Evolutionary conservation across 352 stramenopile species (phyloP).

Genomic region (Phytophthora rubi): DNA sequence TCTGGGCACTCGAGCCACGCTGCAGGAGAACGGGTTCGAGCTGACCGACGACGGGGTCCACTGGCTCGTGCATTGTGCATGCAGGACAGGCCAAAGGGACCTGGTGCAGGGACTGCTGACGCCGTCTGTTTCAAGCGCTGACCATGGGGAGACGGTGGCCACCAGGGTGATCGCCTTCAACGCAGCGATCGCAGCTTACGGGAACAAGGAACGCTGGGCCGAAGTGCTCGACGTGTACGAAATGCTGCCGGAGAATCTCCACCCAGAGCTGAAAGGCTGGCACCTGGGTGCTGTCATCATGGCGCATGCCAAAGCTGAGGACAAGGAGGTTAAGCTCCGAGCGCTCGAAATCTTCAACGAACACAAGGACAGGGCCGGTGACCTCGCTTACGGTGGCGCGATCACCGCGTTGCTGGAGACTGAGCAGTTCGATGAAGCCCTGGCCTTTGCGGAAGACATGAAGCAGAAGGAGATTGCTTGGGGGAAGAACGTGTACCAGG

Average conservation of each 20-base stretch:
- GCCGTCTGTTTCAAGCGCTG: conserved; percentile 17
- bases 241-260: conserved; percentile 48
- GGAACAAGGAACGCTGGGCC: conserved; percentile 63
- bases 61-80: conserved; percentile 65
- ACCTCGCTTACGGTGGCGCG: conserved; percentile 61
- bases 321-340: conserved; percentile 35
- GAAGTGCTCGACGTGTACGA: conserved; percentile 60
- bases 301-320: conserved; percentile 55
- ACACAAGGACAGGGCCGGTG: conserved; percentile 43
- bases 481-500: conserved; percentile 60
- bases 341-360: conserved; percentile 55
- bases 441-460: conserved; percentile 50
- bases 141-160: conserved; percentile 36
- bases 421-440: conserved; percentile 49
- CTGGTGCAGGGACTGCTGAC: conserved; percentile 52
- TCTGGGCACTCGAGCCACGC: conserved; percentile 53
- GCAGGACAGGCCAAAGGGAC: conserved; percentile 61
- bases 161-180: conserved; percentile 60
- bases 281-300: conserved; percentile 70
- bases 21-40: conserved; percentile 50
- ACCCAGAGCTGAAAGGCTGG: conserved; percentile 40
- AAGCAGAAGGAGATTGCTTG: conserved; percentile 48
- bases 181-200: conserved; percentile 67
- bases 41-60: conserved; percentile 73
- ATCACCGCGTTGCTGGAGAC: conserved; percentile 54